Evolutionary conservation across 805 yeast species (phyloP), one percentile per base, ranked within the genome.

Genomic region (Lipomyces sp.): DNA sequence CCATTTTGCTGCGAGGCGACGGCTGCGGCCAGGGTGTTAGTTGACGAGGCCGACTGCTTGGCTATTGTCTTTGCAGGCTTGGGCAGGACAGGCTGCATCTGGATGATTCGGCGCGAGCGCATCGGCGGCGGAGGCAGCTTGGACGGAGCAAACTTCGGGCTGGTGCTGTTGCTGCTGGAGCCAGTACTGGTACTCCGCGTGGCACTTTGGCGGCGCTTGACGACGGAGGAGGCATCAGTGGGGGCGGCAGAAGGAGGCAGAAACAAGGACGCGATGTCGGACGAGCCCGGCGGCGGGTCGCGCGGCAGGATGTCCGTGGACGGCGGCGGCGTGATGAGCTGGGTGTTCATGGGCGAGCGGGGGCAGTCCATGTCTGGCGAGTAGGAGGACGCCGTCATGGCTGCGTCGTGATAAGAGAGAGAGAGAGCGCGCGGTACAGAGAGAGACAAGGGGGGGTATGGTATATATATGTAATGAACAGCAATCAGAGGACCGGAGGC

Each of bases 11-110:
- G 29, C 14, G 16, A 8, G 10, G 33, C 13, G 39, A n/a, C 38
- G 5, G 45, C 34, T 10, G 43, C 33, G 22, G 23, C 22, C 7
- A 28, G 19, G 24, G 33, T 11, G 26, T 32, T n/a, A n/a, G n/a
- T n/a, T n/a, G n/a, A n/a, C n/a, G n/a, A n/a, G n/a, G n/a, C n/a
- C n/a, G n/a, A n/a, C n/a, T n/a, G n/a, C 33, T 41, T 50, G 13
- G 46, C 2, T 14, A 34, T 35, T 11, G 48, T 21, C 33, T 40
- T 45, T 4, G 47, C 39, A 6, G 58, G 49, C 36, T 51, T 51
- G n/a, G 57, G 57, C 16, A 52, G 44, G 8, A 52, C 57, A 10
- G 59, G 59, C 41, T 43, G 59, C 53, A 55, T 53, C 45, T 55
- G 57, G 26, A 55, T 55, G 22, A 53, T 53, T 14, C 57, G 32